Conservation (phyloP, 352 stramenopile species). For the Phytophthora lateralis region DNA sequence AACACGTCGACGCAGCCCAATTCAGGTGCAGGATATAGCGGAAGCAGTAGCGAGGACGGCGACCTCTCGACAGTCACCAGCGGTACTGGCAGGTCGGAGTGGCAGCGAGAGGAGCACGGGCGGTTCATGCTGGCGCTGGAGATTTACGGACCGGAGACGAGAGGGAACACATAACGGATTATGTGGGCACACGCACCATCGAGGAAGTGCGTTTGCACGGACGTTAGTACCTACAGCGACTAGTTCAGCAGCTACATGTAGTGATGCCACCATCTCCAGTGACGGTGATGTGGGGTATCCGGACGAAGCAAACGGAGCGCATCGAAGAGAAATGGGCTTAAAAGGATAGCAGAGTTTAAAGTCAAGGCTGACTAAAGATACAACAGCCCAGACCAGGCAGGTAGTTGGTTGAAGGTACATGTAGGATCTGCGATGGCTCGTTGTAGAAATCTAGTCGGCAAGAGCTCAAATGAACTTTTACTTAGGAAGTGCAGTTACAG, state of each 20-base stretch:
- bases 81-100: constrained; percentile 24
- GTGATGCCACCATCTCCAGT: no score
- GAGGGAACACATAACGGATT: constrained; percentile 76
- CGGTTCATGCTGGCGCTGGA: constrained; percentile 86
- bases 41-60: constrained; percentile 4
- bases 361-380: no score
- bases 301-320: no score
- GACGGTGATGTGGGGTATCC: no score
- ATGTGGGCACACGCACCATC: constrained; percentile 40
- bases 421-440: no score
- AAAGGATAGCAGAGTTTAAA: no score
- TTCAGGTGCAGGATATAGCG: constrained; percentile 7
- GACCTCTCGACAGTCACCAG: constrained; percentile 11
- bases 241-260: not conserved
- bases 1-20: not conserved
- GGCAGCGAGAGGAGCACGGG: constrained; percentile 73
- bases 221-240: not conserved
- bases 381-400: no score
- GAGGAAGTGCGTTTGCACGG: not conserved
- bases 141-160: constrained; percentile 71
- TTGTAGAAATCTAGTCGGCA: no score
- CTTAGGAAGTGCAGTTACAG: no score
- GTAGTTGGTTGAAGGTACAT: no score
- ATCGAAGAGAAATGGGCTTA: no score
- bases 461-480: no score